These are phyloP conservation scores for Phytophthora gonapodyides DNA, from an alignment of 352 stramenopile genomes.

Conservation along the genomic window DNA sequence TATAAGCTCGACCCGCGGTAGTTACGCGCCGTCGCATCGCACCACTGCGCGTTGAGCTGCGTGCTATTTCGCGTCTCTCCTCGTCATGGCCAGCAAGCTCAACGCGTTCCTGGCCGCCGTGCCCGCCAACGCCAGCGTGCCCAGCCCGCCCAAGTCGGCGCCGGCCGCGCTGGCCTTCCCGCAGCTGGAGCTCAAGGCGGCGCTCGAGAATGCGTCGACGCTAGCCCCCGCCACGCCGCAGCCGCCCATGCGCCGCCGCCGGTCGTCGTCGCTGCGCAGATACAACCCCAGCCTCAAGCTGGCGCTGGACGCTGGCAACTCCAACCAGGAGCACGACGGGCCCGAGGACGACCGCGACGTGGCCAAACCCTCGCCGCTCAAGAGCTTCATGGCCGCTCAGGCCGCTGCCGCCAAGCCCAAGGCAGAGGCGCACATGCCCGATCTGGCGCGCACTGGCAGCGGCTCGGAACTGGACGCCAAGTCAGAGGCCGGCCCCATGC, in stretches of 20 bases:
- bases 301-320: slow-evolving; percentile 24
- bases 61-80: slow-evolving; percentile 21
- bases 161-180: slow-evolving; percentile 30
- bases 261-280: slow-evolving; percentile 25
- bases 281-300: slow-evolving; percentile 36
- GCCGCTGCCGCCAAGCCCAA: slow-evolving; percentile 24
- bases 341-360: slow-evolving; percentile 17
- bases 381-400: slow-evolving; percentile 38
- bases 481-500: slow-evolving; percentile 58
- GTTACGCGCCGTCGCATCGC: slow-evolving; percentile 28
- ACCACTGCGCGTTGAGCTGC: not conserved
- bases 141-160: slow-evolving; percentile 38
- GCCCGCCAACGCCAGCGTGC: slow-evolving; percentile 58
- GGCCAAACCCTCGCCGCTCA: slow-evolving; percentile 23
- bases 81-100: slow-evolving; percentile 63
- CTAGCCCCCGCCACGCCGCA: slow-evolving; percentile 45
- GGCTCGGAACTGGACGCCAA: slow-evolving; percentile 31
- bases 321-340: slow-evolving; percentile 38
- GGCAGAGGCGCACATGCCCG: slow-evolving; percentile 12
- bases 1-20: slow-evolving; percentile 23
- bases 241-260: slow-evolving; percentile 39
- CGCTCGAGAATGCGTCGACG: slow-evolving; percentile 6
- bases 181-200: slow-evolving; percentile 33
- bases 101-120: slow-evolving; percentile 79
- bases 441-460: slow-evolving; percentile 23